A percentile compares a stretch with the other conserved stretches of the same genome.
phyloP scores from a whole-genome alignment of 495 filamentous ascomycete genomes.

The Elaphomyces granulatus region DNA sequence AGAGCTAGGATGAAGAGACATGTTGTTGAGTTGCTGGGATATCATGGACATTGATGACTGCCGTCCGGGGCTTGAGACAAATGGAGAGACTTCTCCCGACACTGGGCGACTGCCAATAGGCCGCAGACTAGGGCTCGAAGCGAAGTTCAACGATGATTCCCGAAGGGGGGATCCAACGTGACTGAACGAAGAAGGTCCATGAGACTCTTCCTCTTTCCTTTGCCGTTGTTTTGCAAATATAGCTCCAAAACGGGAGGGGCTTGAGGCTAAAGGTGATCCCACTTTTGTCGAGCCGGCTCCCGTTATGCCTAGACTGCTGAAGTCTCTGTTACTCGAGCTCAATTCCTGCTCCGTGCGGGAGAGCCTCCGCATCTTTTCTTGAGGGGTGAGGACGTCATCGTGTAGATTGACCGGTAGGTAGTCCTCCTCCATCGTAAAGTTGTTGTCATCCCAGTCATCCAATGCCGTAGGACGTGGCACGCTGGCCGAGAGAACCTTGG shows the following conservation, averaged over 20 bases:
- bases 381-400: slow-evolving; percentile 85
- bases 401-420: slow-evolving; percentile 75
- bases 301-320: slow-evolving; percentile 47
- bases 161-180: slow-evolving; percentile 91
- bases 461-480: slow-evolving; percentile 49
- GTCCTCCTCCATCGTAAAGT: slow-evolving; percentile 88
- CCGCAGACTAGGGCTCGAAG: slow-evolving; percentile 51
- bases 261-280: slow-evolving; percentile 65
- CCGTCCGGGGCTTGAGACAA: slow-evolving; percentile 51
- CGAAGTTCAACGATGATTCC: slow-evolving; percentile 51
- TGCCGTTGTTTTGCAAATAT: slow-evolving; percentile 63
- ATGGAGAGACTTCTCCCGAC: slow-evolving; percentile 45
- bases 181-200: slow-evolving; percentile 47
- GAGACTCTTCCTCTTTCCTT: slow-evolving; percentile 57
- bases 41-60: slow-evolving; percentile 53
- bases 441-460: slow-evolving; percentile 66
- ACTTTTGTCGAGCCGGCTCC: slow-evolving; percentile 52
- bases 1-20: slow-evolving; percentile 34
- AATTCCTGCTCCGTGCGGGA: slow-evolving; percentile 58
- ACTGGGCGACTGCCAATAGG: slow-evolving; percentile 34
- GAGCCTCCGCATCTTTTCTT: slow-evolving; percentile 71
- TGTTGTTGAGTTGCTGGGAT: slow-evolving; percentile 47
- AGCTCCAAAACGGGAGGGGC: slow-evolving; percentile 75
- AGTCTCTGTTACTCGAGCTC: slow-evolving; percentile 41
- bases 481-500: slow-evolving; percentile 67